Evolutionary conservation across 164 flowering plant species (phyloP).

Genomic region (Stephania cephalantha): DNA sequence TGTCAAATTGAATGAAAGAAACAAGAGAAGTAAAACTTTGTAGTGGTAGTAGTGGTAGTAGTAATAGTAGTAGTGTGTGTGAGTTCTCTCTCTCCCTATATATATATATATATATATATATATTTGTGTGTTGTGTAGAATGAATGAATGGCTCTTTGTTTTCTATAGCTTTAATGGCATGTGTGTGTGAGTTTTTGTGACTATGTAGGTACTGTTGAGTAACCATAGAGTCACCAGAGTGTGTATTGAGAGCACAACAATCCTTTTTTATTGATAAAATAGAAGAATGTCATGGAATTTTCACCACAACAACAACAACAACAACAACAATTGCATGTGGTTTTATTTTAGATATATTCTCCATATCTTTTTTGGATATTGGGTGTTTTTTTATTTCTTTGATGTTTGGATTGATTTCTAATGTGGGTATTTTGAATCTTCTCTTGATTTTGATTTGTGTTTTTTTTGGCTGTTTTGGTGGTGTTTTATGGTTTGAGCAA

Average conservation of each 20-base stretch:
- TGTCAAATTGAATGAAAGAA: too few species aligned
- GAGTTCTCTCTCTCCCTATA: neutral
- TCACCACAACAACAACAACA: neutral
- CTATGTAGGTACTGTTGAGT: neutral
- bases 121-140: neutral
- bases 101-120: too few species aligned
- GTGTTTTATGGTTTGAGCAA: constrained; percentile 9
- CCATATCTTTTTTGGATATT: constrained; percentile 19
- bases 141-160: too few species aligned
- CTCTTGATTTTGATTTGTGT: neutral
- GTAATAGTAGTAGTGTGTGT: neutral
- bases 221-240: neutral
- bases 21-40: too few species aligned
- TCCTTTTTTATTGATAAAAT: neutral
- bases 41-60: neutral
- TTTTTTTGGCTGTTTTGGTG: neutral
- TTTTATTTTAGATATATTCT: neutral
- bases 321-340: neutral
- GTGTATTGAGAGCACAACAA: too few species aligned
- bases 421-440: constrained; percentile 21
- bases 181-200: neutral
- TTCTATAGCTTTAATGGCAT: neutral
- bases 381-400: constrained; percentile 1
- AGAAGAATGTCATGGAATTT: constrained; percentile 21
- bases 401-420: constrained; percentile 11